Evolutionary conservation across 2,329 filamentous ascomycete genomes (phyloP).

Genomic region (Trichoderma koningiopsis): DNA sequence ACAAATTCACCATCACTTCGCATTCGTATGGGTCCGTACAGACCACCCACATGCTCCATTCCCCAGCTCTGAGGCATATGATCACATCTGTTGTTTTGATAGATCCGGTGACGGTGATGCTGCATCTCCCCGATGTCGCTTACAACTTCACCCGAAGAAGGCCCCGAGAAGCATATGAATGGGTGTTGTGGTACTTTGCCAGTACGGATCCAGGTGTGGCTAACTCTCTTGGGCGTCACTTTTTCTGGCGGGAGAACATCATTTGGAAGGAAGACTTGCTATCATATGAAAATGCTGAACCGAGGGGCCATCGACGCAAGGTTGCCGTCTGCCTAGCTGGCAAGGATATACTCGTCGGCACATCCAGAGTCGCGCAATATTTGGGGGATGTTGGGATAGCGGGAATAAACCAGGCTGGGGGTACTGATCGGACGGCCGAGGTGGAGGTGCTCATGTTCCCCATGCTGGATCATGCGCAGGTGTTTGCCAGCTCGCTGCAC

Average conservation of each 20-base stretch:
- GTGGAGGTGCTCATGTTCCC: slow-evolving; percentile 64
- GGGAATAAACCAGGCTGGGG: neutral
- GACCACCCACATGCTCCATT: slow-evolving; percentile 62
- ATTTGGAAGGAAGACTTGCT: slow-evolving; percentile 69
- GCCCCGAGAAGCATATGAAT: slow-evolving; percentile 64
- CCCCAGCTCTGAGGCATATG: slow-evolving; percentile 50
- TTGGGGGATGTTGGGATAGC: slow-evolving; percentile 36
- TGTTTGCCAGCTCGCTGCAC: slow-evolving; percentile 49
- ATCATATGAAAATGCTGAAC: slow-evolving; percentile 24
- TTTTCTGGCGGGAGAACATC: slow-evolving; percentile 73
- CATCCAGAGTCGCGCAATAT: slow-evolving; percentile 59
- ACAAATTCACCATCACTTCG: slow-evolving; percentile 60
- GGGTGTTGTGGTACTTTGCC: slow-evolving; percentile 71
- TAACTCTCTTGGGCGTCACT: slow-evolving; percentile 64
- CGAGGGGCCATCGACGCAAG: slow-evolving; percentile 35
- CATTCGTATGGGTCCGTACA: slow-evolving; percentile 68
- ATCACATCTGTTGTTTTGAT: slow-evolving; percentile 52
- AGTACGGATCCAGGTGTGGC: slow-evolving; percentile 68
- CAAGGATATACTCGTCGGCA: slow-evolving; percentile 67
- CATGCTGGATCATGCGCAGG: slow-evolving; percentile 65
- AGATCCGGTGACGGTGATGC: slow-evolving; percentile 66
- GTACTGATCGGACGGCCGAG: slow-evolving; percentile 27
- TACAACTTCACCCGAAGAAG: slow-evolving; percentile 67
- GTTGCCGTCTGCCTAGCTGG: slow-evolving; percentile 62
- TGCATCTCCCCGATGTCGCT: slow-evolving; percentile 70